Evolutionary conservation across 148 eudicot species (phyloP).

Genomic region (Dysphania ambrosioides): DNA sequence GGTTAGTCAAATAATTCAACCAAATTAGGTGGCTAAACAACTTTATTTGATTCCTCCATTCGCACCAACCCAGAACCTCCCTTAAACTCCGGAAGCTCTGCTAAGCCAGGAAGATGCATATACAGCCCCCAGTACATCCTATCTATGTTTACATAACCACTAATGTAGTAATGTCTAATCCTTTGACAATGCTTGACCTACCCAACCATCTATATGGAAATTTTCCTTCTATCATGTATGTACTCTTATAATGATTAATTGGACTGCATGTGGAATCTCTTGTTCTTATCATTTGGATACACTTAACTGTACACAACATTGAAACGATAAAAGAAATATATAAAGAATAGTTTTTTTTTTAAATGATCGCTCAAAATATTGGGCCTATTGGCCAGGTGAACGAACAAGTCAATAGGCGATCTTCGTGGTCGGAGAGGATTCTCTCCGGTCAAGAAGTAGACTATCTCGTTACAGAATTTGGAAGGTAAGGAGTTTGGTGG

Average conservation of each 20-base stretch:
- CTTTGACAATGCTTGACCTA: not conserved
- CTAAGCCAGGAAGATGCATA: not conserved
- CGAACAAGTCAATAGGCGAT: no score
- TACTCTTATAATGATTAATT: no score
- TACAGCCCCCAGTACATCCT: not conserved
- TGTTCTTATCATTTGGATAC: no score
- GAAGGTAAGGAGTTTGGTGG: not conserved
- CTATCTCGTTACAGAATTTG: no score
- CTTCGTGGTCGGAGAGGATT: no score
- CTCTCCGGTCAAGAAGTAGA: no score
- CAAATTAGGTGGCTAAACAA: conserved; percentile 28
- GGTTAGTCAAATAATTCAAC: conserved; percentile 31
- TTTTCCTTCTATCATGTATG: not conserved
- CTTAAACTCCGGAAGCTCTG: conserved; percentile 18
- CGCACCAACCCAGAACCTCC: conserved; percentile 19
- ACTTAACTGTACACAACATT: no score
- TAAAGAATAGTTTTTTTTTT: no score
- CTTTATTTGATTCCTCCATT: conserved; percentile 8
- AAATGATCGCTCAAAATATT: no score
- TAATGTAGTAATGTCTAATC: not conserved
- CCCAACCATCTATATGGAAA: not conserved
- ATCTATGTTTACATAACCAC: not conserved
- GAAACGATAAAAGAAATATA: no score
- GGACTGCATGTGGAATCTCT: no score
- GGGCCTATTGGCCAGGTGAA: no score